phyloP scores from a whole-genome alignment of 2,329 filamentous ascomycete genomes.

The Sphaerostilbella broomeana region DNA sequence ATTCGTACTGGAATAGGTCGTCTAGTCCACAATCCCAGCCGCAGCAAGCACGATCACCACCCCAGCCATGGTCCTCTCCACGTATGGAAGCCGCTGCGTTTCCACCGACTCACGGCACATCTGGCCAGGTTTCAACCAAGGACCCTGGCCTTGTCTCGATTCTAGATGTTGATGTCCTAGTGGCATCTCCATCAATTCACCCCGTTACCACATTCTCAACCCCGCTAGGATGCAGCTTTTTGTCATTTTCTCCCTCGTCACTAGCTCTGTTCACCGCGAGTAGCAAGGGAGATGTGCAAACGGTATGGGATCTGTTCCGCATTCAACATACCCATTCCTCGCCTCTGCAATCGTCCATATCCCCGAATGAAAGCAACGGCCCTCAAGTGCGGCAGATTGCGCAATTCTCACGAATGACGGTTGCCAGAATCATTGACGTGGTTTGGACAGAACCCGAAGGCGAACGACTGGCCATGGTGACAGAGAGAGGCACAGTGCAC shows the following conservation, averaged over 20 bases:
- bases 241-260: conserved; percentile 71
- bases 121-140: conserved; percentile 49
- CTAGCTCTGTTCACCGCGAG: conserved; percentile 71
- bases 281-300: conserved; percentile 76
- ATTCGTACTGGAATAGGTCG: conserved; percentile 68
- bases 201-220: conserved; percentile 66
- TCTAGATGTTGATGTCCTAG: conserved; percentile 60
- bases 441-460: conserved; percentile 78
- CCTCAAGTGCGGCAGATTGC: conserved; percentile 74
- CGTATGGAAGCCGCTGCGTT: conserved; percentile 51
- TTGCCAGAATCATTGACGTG: conserved; percentile 84
- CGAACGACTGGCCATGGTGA: conserved; percentile 81
- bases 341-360: conserved; percentile 44
- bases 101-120: conserved; percentile 66
- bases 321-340: conserved; percentile 58
- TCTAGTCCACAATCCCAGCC: conserved; percentile 28
- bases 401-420: conserved; percentile 84
- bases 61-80: conserved; percentile 44
- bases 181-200: conserved; percentile 45
- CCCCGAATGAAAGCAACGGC: conserved; percentile 39
- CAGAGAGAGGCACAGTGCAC: conserved; percentile 91
- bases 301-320: conserved; percentile 71
- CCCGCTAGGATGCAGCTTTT: conserved; percentile 69
- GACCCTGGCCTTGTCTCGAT: conserved; percentile 72
- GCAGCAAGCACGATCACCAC: conserved; percentile 34